Evolutionary conservation across 768 basidiomycete species (phyloP), one percentile per base, ranked within the genome.

Genomic region (Jaapia argillacea): DNA sequence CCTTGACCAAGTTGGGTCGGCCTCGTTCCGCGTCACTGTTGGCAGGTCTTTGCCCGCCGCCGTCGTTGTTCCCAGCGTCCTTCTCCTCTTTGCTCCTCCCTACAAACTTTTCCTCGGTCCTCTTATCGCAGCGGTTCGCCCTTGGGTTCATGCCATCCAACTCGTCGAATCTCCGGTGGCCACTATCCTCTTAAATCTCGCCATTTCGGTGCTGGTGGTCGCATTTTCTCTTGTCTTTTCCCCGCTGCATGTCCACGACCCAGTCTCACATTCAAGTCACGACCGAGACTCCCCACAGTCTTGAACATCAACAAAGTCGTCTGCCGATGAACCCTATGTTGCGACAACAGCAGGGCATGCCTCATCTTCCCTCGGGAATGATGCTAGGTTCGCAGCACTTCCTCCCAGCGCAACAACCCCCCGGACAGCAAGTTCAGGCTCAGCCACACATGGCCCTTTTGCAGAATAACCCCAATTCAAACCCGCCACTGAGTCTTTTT

Each of bases 271-370:
- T 33, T 10, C 28, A 33, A 16, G 16, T 16, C 10, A 16, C 10
- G 10, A 33, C 28, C 10, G 28, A 33, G 16, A 33, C n/a, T n/a
- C n/a, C 28, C 28, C 28, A 10, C 28, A 16, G 28, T 33, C 16
- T 33, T 16, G 28, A 33, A 10, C 10, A 10, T 16, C 28, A 33
- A 16, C 28, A 33, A 16, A 10, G 28, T 10, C 16, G 10, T 16
- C 16, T 33, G 42, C 53, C 58, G 56, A 79, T 79, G 75, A 79
- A 75, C 68, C 56, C 48, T 70, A 77, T 33, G 28, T 16, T 51
- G 64, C 77, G 63, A 50, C 70, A 72, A 49, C 52, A 63, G 46
- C 65, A 63, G 58, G 59, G 59, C 54, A 63, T 71, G 48, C 51
- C 60, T 35, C 67, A 67, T 55, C 61, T 70, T 48, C 45, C 62